Conservation (phyloP, 2,329 filamentous ascomycete species). For the Juglanconis juglandina region DNA sequence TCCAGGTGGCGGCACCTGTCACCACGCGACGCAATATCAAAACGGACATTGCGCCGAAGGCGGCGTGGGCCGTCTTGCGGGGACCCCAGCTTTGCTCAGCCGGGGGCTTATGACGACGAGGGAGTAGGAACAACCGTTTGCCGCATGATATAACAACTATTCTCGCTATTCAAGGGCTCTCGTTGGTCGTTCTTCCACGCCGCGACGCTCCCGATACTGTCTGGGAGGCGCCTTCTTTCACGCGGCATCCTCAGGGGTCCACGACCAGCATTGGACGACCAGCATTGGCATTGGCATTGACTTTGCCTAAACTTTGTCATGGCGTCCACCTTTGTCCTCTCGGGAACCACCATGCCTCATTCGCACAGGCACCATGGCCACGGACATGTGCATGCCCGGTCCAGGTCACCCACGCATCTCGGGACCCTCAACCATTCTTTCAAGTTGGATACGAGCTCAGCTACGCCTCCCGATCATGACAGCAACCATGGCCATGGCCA, state of each 20-base stretch:
- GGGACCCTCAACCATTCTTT: conserved; percentile 36
- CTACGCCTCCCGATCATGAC: conserved; percentile 30
- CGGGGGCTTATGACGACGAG: not conserved
- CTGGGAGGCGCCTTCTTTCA: conserved; percentile 1
- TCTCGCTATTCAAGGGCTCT: not conserved
- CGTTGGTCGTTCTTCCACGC: not conserved
- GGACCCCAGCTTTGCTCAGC: conserved; percentile 5
- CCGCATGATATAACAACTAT: conserved; percentile 15
- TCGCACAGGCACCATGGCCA: conserved; percentile 38
- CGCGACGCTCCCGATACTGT: not conserved
- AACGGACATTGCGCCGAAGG: conserved; percentile 5
- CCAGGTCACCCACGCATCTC: conserved; percentile 36
- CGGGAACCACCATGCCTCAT: conserved; percentile 48
- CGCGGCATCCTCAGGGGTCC: not conserved
- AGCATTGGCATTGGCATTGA: not conserved
- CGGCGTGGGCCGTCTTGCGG: conserved; percentile 14
- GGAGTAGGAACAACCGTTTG: not conserved
- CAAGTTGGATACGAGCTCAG: conserved; percentile 28
- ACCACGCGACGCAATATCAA: conserved; percentile 12
- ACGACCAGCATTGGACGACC: not conserved
- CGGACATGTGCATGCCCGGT: conserved; percentile 35
- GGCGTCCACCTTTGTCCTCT: conserved; percentile 52
- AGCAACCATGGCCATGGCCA: conserved; percentile 28
- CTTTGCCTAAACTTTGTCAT: conserved; percentile 29
- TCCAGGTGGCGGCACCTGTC: not conserved